Evolutionary conservation across 352 stramenopile genomes (phyloP).

Genomic region (Globisporangium abappressorium): DNA sequence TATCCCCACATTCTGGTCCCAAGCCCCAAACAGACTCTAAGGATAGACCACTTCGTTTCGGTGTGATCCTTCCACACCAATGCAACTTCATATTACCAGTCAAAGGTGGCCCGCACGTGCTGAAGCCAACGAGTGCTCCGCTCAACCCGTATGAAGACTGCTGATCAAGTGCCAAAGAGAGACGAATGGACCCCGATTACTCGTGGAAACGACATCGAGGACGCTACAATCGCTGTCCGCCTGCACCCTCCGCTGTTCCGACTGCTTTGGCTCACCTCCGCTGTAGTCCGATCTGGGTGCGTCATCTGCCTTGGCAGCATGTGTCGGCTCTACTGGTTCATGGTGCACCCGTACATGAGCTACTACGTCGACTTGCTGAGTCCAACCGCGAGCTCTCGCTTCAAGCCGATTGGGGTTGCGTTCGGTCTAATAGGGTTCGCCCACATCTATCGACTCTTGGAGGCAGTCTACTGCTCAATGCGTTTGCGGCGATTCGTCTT

Average conservation of each 20-base stretch:
- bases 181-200: no score
- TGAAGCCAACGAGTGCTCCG: no score
- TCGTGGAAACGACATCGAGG: neutral
- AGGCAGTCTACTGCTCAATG: slow-evolving; percentile 12
- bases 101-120: no score
- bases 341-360: slow-evolving; percentile 33
- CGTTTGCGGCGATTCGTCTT: neutral
- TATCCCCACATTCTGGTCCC: no score
- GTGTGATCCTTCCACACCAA: no score
- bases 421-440: slow-evolving; percentile 23
- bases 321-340: slow-evolving; percentile 26
- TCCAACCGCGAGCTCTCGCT: slow-evolving; percentile 15
- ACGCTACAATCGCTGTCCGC: neutral
- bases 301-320: slow-evolving; percentile 21
- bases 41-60: no score
- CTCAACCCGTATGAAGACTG: no score
- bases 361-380: slow-evolving; percentile 43
- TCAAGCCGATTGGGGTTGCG: slow-evolving; percentile 19
- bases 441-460: slow-evolving; percentile 18
- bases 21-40: no score
- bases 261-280: slow-evolving; percentile 13
- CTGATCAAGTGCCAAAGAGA: no score
- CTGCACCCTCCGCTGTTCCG: neutral
- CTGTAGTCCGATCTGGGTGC: slow-evolving; percentile 9
- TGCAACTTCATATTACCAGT: no score